Conservation (phyloP, 2,329 filamentous ascomycete species). For the Sporothrix brunneoviolacea region DNA sequence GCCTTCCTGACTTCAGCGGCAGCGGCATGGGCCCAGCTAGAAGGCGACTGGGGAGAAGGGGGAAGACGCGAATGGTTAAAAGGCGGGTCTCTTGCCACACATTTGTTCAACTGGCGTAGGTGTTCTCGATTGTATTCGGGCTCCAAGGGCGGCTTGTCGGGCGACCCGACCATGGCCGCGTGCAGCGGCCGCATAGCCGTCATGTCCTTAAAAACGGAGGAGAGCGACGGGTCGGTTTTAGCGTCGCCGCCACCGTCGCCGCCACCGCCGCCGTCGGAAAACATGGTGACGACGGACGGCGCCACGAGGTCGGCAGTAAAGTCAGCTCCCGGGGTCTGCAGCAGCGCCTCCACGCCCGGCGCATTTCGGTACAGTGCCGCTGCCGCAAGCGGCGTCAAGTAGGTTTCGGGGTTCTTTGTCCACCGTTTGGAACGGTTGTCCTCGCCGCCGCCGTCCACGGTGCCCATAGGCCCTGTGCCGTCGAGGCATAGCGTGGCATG, state of each 20-base stretch:
- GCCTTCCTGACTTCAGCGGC: not conserved
- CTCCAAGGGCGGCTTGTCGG: not conserved
- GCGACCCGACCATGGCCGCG: not conserved
- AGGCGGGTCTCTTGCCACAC: no score
- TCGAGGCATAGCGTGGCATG: not conserved
- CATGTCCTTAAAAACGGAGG: not conserved
- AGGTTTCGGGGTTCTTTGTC: no score
- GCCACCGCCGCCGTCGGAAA: no score
- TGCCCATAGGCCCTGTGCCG: not conserved
- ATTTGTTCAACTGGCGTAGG: no score
- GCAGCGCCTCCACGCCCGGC: not conserved
- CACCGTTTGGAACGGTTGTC: not conserved
- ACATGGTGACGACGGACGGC: not conserved
- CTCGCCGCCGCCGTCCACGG: not conserved
- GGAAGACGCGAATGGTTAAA: no score
- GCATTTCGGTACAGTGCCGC: not conserved
- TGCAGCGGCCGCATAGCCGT: conserved; percentile 1
- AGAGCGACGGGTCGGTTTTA: no score
- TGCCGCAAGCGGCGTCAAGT: not conserved
- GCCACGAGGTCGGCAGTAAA: not conserved
- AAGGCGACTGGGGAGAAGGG: no score
- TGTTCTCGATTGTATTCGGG: no score
- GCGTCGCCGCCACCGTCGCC: no score
- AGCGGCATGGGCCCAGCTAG: not conserved
- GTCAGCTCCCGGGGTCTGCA: not conserved